Percentiles rank a stretch among this genome's conserved stretches.
phyloP scores from a whole-genome alignment of 495 filamentous ascomycete species.

The Penicillium salamii region DNA sequence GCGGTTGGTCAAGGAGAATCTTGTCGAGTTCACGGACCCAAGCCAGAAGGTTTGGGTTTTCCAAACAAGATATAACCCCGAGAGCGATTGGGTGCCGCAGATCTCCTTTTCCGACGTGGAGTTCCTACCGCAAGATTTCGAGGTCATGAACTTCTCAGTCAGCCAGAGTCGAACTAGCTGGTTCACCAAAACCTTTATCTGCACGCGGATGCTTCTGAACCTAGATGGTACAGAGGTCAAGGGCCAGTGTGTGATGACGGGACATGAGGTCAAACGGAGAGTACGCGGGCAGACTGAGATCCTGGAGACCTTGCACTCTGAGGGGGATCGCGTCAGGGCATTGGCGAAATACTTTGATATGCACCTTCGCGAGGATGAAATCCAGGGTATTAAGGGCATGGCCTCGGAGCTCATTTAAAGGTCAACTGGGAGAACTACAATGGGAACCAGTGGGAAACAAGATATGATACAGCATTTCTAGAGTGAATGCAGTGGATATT shows the following conservation, averaged over 20 bases:
- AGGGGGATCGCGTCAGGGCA: conserved; percentile 52
- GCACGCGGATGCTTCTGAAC: conserved; percentile 50
- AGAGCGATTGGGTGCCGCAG: conserved; percentile 47
- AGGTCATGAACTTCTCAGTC: conserved; percentile 58
- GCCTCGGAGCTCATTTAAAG: conserved; percentile 43
- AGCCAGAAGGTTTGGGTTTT: conserved; percentile 57
- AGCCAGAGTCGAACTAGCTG: conserved; percentile 43
- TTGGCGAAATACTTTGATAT: conserved; percentile 57
- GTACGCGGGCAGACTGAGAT: conserved; percentile 52
- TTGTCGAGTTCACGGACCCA: conserved; percentile 41
- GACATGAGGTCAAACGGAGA: conserved; percentile 54
- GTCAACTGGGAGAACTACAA: conserved; percentile 3
- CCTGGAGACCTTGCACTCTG: conserved; percentile 43
- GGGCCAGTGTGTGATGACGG: conserved; percentile 57
- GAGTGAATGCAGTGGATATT: conserved; percentile 27
- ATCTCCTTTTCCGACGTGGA: conserved; percentile 62
- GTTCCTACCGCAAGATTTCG: conserved; percentile 56
- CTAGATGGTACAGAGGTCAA: conserved; percentile 37
- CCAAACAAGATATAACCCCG: conserved; percentile 46
- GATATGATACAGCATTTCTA: conserved; percentile 30
- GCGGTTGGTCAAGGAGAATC: conserved; percentile 43
- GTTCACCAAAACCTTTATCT: conserved; percentile 53
- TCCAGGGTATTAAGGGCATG: conserved; percentile 46
- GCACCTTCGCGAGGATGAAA: conserved; percentile 50
- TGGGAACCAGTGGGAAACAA: conserved; percentile 1